Conservation (phyloP, 164 flowering plant genomes). For the Euptelea pleiosperma region DNA sequence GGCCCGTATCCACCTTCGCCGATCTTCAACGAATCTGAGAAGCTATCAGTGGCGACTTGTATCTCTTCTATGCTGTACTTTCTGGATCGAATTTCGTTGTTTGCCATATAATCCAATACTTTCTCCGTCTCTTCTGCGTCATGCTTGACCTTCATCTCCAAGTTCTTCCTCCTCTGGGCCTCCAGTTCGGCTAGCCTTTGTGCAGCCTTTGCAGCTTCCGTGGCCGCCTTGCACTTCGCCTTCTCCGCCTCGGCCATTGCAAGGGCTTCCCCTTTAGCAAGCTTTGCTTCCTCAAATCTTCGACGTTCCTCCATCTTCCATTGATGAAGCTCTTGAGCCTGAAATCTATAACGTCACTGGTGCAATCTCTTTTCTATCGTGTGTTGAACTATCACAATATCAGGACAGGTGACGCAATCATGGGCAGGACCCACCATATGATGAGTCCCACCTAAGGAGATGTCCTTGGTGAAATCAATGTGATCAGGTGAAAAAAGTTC, state of each 20-base stretch:
- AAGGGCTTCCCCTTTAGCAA: slow-evolving; percentile 57
- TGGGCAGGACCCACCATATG: too few species aligned
- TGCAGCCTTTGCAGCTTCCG: slow-evolving; percentile 60
- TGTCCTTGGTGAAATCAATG: too few species aligned
- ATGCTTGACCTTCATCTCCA: slow-evolving; percentile 49
- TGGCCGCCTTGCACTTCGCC: slow-evolving; percentile 56
- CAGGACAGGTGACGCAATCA: too few species aligned
- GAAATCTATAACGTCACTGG: slow-evolving; percentile 4
- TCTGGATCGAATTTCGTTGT: slow-evolving; percentile 45
- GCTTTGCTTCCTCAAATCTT: slow-evolving; percentile 48
- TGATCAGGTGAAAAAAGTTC: too few species aligned
- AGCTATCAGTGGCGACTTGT: slow-evolving; percentile 51
- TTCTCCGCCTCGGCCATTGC: slow-evolving; percentile 58
- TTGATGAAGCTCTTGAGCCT: slow-evolving; percentile 54
- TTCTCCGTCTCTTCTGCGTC: slow-evolving; percentile 52
- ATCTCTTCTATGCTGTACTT: slow-evolving; percentile 62
- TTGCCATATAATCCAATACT: slow-evolving; percentile 35
- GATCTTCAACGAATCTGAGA: slow-evolving; percentile 38
- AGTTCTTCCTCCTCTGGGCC: slow-evolving; percentile 45
- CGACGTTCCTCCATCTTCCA: slow-evolving; percentile 56
- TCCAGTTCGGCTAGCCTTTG: slow-evolving; percentile 65
- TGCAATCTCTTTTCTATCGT: not conserved
- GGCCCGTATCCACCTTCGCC: slow-evolving; percentile 93
- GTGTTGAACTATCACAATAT: not conserved
- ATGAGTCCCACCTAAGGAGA: too few species aligned